Evolutionary conservation across 2,329 filamentous ascomycete species (phyloP).

Genomic region (Aspergillus sp.): DNA sequence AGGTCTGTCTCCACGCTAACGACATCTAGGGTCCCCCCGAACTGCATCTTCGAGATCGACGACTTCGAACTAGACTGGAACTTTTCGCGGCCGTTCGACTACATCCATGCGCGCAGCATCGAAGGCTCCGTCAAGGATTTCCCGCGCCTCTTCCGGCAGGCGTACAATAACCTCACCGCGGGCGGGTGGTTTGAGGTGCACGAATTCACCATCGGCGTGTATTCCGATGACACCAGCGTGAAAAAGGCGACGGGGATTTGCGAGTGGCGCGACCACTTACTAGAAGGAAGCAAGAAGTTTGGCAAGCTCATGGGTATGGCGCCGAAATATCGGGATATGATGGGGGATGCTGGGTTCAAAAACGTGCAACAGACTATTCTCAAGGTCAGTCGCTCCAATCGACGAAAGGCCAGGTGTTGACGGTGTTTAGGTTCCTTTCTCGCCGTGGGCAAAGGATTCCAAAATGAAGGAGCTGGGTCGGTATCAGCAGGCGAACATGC

Average conservation of each 20-base stretch:
- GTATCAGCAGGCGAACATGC: slow-evolving; percentile 28
- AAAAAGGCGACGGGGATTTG: slow-evolving; percentile 24
- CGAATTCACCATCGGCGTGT: slow-evolving; percentile 28
- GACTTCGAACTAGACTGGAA: slow-evolving; percentile 28
- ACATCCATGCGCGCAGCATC: slow-evolving; percentile 27
- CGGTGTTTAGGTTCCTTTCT: slow-evolving; percentile 44
- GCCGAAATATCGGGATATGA: slow-evolving; percentile 39
- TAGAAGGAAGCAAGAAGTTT: slow-evolving; percentile 30
- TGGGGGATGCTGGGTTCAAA: slow-evolving; percentile 54
- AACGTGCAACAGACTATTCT: slow-evolving; percentile 50
- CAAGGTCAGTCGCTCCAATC: slow-evolving; percentile 34
- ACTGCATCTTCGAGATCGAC: slow-evolving; percentile 29
- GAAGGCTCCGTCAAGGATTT: slow-evolving; percentile 25
- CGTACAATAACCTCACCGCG: slow-evolving; percentile 40
- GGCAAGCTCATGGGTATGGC: slow-evolving; percentile 36
- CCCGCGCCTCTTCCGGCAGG: slow-evolving; percentile 22
- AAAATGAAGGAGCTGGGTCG: slow-evolving; percentile 44
- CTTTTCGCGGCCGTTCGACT: slow-evolving; percentile 24
- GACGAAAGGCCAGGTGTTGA: neutral
- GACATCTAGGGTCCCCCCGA: slow-evolving; percentile 25
- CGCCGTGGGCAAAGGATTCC: slow-evolving; percentile 49
- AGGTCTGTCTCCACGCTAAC: neutral
- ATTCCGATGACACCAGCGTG: slow-evolving; percentile 30
- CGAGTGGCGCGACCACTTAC: slow-evolving; percentile 26
- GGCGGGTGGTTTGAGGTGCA: slow-evolving; percentile 54